These are phyloP conservation scores for Sclerotinia nivalis DNA, from an alignment of 2,329 filamentous ascomycete genomes.

Conservation along the genomic window DNA sequence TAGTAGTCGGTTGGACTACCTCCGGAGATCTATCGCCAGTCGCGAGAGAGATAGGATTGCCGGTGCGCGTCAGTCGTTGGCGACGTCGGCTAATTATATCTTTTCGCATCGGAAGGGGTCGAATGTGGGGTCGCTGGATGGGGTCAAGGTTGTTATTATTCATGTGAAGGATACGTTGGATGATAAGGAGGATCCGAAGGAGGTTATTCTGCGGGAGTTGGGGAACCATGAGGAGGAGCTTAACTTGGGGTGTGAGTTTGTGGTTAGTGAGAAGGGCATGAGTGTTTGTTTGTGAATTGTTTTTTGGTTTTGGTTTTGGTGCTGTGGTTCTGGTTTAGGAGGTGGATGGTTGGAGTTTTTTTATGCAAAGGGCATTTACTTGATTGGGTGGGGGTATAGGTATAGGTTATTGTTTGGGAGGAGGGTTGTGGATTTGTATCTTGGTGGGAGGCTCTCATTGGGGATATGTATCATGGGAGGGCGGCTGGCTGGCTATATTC, in stretches of 20 bases:
- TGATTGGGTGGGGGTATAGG: neutral
- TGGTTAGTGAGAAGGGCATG: constrained; percentile 47
- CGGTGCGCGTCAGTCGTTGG: neutral
- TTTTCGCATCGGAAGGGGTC: neutral
- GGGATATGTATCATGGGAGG: neutral
- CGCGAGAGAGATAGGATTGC: neutral
- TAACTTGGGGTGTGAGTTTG: constrained; percentile 75
- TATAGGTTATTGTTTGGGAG: neutral
- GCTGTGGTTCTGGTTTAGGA: neutral
- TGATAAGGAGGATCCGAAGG: constrained; percentile 65
- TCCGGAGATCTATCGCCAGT: neutral
- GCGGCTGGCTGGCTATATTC: neutral
- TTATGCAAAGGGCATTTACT: neutral
- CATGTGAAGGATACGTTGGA: constrained; percentile 86
- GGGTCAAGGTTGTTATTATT: constrained; percentile 81
- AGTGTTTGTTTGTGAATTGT: neutral
- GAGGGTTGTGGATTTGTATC: neutral
- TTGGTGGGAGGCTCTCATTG: neutral
- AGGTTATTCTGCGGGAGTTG: constrained; percentile 71
- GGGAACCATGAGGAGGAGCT: constrained; percentile 56
- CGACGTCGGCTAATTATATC: neutral
- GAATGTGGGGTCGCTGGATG: constrained; percentile 51
- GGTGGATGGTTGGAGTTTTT: neutral
- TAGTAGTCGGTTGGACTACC: accelerated
- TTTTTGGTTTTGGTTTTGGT: neutral